These are phyloP conservation scores for Corchorus capsularis DNA, from an alignment of 345 rosid species.

Conservation along the genomic window DNA sequence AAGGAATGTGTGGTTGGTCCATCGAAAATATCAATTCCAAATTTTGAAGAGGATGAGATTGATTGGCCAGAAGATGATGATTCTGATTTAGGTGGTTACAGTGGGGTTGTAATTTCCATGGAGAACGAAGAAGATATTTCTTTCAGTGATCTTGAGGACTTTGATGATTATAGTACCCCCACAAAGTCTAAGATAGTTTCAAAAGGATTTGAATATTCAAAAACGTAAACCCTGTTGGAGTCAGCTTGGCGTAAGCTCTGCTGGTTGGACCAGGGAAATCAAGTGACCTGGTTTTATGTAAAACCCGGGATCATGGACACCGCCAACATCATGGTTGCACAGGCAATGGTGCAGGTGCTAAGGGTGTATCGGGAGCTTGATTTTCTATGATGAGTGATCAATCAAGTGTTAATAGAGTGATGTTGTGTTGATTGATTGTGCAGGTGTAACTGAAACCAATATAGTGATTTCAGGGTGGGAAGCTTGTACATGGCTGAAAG, in stretches of 20 bases:
- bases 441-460: slow-evolving; percentile 15
- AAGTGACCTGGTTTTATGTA: neutral
- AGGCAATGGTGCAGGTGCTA: slow-evolving; percentile 13
- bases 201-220: slow-evolving; percentile 21
- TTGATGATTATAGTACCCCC: slow-evolving; percentile 42
- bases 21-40: slow-evolving; percentile 43
- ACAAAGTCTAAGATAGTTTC: slow-evolving; percentile 42
- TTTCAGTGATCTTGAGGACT: slow-evolving; percentile 93
- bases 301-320: slow-evolving; percentile 6
- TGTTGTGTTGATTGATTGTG: slow-evolving; percentile 26
- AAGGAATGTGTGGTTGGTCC: slow-evolving; percentile 33
- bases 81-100: slow-evolving; percentile 46
- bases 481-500: neutral
- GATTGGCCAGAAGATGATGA: slow-evolving; percentile 86
- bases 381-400: slow-evolving; percentile 28
- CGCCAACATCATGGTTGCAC: neutral
- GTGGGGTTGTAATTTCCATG: slow-evolving; percentile 32
- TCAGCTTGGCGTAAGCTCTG: slow-evolving; percentile 28
- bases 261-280: slow-evolving; percentile 21
- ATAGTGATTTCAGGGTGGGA: neutral
- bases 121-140: slow-evolving; percentile 83
- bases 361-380: slow-evolving; percentile 8
- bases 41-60: slow-evolving; percentile 62
- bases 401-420: slow-evolving; percentile 27
- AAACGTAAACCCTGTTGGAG: slow-evolving; percentile 15